phyloP scores from a whole-genome alignment of 1,284 basidiomycete genomes.

The Coriolopsis trogii region DNA sequence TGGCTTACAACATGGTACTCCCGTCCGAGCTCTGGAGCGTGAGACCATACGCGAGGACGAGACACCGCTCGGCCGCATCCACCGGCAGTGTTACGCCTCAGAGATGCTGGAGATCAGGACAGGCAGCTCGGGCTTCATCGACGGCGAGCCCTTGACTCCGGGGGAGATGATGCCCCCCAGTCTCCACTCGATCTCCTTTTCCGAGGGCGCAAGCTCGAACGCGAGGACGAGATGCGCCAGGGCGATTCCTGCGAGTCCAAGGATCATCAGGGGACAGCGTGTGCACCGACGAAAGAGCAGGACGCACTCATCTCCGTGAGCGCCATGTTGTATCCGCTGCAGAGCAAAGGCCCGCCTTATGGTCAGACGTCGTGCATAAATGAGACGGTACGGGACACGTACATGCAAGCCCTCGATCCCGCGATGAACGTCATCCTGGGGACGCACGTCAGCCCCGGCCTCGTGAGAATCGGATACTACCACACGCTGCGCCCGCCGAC shows the following conservation, averaged over 20 bases:
- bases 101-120: slow-evolving; percentile 7
- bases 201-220: slow-evolving; percentile 9
- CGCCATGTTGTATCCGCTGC: slow-evolving; percentile 9
- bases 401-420: slow-evolving; percentile 34
- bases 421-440: slow-evolving; percentile 31
- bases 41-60: no score
- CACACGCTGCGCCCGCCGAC: no score
- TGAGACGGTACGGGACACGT: background rate
- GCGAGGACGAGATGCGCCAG: slow-evolving; percentile 5
- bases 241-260: slow-evolving; percentile 1
- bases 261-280: background rate
- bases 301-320: slow-evolving; percentile 4
- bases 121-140: slow-evolving; percentile 18
- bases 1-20: no score
- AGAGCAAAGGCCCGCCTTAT: background rate
- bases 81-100: no score
- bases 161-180: slow-evolving; percentile 18
- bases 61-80: no score
- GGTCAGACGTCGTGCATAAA: no score
- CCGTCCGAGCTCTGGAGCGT: no score
- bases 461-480: no score
- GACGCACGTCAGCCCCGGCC: no score
- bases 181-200: slow-evolving; percentile 26
- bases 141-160: slow-evolving; percentile 13
- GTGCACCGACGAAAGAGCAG: no score